These are phyloP conservation scores for Starmera dryadoides DNA, from an alignment of 805 yeast genomes.

Conservation along the genomic window DNA sequence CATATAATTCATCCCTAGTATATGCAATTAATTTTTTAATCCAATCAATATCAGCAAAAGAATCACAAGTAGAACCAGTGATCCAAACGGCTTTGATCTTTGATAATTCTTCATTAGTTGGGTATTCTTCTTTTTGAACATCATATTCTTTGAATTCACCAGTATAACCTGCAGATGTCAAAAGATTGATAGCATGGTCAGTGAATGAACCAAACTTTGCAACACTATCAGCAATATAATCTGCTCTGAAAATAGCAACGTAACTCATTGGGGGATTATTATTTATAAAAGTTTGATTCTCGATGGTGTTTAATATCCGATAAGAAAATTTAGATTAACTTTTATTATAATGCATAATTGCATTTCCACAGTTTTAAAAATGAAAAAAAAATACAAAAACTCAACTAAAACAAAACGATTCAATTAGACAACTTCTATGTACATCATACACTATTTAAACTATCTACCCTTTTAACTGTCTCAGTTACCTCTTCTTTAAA, in stretches of 20 bases:
- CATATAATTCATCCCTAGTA: constrained; percentile 10
- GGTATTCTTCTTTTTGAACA: constrained; percentile 21
- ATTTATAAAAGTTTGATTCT: too few species aligned
- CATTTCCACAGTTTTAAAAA: too few species aligned
- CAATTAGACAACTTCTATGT: too few species aligned
- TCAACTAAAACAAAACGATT: too few species aligned
- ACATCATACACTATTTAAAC: too few species aligned
- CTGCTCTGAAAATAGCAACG: constrained; percentile 16
- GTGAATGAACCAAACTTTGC: constrained; percentile 46
- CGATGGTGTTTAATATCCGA: too few species aligned
- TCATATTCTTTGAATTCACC: constrained; percentile 28
- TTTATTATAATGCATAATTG: too few species aligned
- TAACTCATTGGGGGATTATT: neutral
- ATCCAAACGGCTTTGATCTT: constrained; percentile 35
- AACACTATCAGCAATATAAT: constrained; percentile 17
- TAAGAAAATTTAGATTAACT: too few species aligned
- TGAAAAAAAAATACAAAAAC: too few species aligned
- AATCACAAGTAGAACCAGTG: constrained; percentile 46
- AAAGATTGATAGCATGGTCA: constrained; percentile 32
- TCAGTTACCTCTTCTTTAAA: too few species aligned
- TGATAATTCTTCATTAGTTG: constrained; percentile 20
- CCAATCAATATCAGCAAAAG: constrained; percentile 37
- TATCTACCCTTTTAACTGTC: too few species aligned
- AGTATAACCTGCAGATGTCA: constrained; percentile 19
- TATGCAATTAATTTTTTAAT: constrained; percentile 31